Evolutionary conservation across 108 stramenopile genomes (phyloP).

Genomic region (Mediolabrus comicus): DNA sequence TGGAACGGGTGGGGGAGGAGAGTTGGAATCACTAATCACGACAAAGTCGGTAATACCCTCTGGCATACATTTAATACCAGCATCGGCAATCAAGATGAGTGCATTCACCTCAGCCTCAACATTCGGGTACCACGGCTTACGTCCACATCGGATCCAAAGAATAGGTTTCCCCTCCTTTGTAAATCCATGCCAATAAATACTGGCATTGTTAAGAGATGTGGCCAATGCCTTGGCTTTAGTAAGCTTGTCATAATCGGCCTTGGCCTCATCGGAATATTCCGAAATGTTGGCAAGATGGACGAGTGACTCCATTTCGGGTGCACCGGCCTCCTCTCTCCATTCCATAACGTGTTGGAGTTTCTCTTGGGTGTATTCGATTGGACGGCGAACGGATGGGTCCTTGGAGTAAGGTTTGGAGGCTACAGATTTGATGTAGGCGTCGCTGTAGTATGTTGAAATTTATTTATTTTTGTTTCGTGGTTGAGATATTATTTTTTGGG

Average conservation of each 20-base stretch:
- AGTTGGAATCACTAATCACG: slow-evolving; percentile 74
- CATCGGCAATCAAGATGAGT: slow-evolving; percentile 81
- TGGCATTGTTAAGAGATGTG: slow-evolving; percentile 63
- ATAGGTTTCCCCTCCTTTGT: slow-evolving; percentile 86
- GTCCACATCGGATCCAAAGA: slow-evolving; percentile 83
- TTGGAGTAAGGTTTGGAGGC: slow-evolving; percentile 91
- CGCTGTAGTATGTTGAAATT: slow-evolving; percentile 36
- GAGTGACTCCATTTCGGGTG: slow-evolving; percentile 69
- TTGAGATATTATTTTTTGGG: too few species aligned
- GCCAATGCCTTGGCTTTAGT: slow-evolving; percentile 81
- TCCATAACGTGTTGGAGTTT: slow-evolving; percentile 84
- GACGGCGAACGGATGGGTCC: slow-evolving; percentile 81
- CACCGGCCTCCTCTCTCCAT: slow-evolving; percentile 80
- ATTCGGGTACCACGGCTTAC: slow-evolving; percentile 89
- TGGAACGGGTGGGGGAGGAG: slow-evolving; percentile 89
- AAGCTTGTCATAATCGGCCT: slow-evolving; percentile 65
- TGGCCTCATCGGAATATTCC: slow-evolving; percentile 56
- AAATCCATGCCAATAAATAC: slow-evolving; percentile 82
- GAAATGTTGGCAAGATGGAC: slow-evolving; percentile 76
- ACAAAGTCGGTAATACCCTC: slow-evolving; percentile 85
- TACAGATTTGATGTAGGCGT: slow-evolving; percentile 82
- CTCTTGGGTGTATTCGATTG: slow-evolving; percentile 85
- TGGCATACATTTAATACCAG: slow-evolving; percentile 84
- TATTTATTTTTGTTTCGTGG: not conserved
- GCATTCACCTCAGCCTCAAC: slow-evolving; percentile 87